Base-by-base conservation (phyloP, 371 early-diverging fungal species). In the Mortierella sp. region DNA sequence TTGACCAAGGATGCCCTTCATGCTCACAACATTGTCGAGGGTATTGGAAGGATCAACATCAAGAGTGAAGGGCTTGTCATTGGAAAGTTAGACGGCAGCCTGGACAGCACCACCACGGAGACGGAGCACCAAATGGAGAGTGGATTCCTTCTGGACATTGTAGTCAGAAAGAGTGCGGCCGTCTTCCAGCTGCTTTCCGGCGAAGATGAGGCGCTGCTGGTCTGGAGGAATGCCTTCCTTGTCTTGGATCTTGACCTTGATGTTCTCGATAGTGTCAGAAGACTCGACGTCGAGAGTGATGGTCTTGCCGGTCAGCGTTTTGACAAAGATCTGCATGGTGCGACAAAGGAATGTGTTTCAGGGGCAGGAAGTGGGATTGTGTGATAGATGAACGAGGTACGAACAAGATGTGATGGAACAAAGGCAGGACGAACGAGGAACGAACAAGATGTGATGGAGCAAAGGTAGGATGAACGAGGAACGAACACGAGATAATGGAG, bases 191-290 rank as follows among this genome's bases (percentile, higher is more conserved):
- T 92, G 92, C 80, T 93, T 93, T 48, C 92, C 94, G 62, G 92
- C 93, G 71, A 93, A 92, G 60, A 93, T 92, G 21, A 94, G 79
- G 73, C 92, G 86, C 78, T 94, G 94, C 83, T 93, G 94, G 80
- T 93, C 93, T 55, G 92, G 92, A 60, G 93, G 92, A 53, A 91
- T 91, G 60, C 95, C 96, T 81, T 98, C 98, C 91, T 98, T 97
- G 85, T 98, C 98, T 84, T 99, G 98, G 66, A 99, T 98, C 89
- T 98, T 98, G 60, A 81, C 78, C 88, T 98, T 98, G 71, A 98
- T 97, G 65, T 95, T 94, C 37, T 96, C 93, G 80, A 98, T 97
- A 73, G 94, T 93, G 79, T 98, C 98, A 21, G 91, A 88, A 14
- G 93, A 88, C 85, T 97, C 98, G 43, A 99, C 98, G 86, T 99